A percentile compares a stretch with the other conserved stretches of the same genome.
Conservation (phyloP, 495 filamentous ascomycete genomes). For the Penicillium argentinense region DNA sequence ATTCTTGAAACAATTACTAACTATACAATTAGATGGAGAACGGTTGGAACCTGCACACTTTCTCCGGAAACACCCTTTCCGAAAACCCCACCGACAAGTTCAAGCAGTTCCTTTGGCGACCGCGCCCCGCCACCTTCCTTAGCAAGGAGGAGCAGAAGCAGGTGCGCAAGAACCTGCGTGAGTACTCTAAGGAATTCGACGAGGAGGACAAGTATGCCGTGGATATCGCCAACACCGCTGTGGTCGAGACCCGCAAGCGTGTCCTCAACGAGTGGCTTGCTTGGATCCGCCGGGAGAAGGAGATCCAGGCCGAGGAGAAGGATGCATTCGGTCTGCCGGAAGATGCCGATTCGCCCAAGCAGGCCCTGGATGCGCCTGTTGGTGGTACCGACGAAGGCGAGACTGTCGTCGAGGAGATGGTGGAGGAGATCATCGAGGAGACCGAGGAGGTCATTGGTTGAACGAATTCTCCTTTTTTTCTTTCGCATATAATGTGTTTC, state of each 20-base stretch:
- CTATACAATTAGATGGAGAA: conserved; percentile 80
- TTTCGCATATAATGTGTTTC: conserved; percentile 44
- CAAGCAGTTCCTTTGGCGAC: conserved; percentile 95
- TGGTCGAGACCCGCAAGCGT: conserved; percentile 82
- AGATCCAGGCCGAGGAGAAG: conserved; percentile 71
- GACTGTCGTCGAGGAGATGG: conserved; percentile 78
- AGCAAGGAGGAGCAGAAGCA: conserved; percentile 93
- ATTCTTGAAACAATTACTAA: conserved; percentile 34
- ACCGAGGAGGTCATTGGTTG: conserved; percentile 72
- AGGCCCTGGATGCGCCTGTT: conserved; percentile 48
- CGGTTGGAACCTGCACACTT: conserved; percentile 97
- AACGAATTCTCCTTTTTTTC: conserved; percentile 29
- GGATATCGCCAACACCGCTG: conserved; percentile 86
- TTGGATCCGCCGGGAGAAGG: conserved; percentile 75
- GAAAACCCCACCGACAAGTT: conserved; percentile 95
- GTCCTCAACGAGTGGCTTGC: conserved; percentile 86
- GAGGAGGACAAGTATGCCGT: conserved; percentile 90
- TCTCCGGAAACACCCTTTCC: conserved; percentile 83
- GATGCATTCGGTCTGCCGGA: conserved; percentile 63
- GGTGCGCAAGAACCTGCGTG: conserved; percentile 96
- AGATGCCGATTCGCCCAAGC: conserved; percentile 57
- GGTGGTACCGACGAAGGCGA: conserved; percentile 61
- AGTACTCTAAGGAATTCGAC: conserved; percentile 93
- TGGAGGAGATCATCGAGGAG: conserved; percentile 94
- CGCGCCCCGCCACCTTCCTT: conserved; percentile 83